Evolutionary conservation across 2,329 filamentous ascomycete genomes (phyloP), one percentile per base, ranked within the genome.

Genomic region (Xylaria sp.): DNA sequence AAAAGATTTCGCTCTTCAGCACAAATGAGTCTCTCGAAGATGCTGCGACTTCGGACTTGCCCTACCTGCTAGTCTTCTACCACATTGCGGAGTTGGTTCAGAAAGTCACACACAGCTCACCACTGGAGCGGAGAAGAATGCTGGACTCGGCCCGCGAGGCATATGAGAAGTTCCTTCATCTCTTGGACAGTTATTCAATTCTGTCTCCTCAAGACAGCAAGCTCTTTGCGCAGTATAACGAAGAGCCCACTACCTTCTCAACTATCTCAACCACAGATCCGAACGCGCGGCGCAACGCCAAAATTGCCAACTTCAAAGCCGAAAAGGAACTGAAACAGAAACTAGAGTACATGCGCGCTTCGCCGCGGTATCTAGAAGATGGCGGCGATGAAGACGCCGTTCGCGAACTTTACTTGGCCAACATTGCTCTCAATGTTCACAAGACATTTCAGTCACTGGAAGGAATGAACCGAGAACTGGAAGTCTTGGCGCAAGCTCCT

Each of bases 11-110:
- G 0, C 79, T 99, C 56, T 97, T 97, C 81, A 96, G 91, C 67
- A 81, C 86, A 42, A 99, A 99, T 75, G 94, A 99, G 74, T 83
- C 84, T 0, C 75, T 93, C 46, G 94, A 99, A 63, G 94, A 99
- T 76, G 78, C 97, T 37, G 80, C 90, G 11, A 95, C 93, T 1
- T 81, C 83, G n/a, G 88, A 96, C 69, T 77, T 99, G 37, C 91
- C 91, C 76, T 96, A 93, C 73, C 82, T 99, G 62, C 82, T 91
- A 19, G 83, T 92, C 63, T 82, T 89, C 73, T 91, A 87, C 73
- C 84, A 88, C 69, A 78, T 94, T 56, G 93, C 92, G 39, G 92
- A 96, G 70, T 81, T 97, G 10, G 78, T 88, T 44, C 85, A 91
- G 69, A 87, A 84, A 66, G 80, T 88, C 61, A 85, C 83, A 60